These are phyloP conservation scores for Botrytis deweyae DNA, from an alignment of 2,329 filamentous ascomycete species.

Conservation along the genomic window DNA sequence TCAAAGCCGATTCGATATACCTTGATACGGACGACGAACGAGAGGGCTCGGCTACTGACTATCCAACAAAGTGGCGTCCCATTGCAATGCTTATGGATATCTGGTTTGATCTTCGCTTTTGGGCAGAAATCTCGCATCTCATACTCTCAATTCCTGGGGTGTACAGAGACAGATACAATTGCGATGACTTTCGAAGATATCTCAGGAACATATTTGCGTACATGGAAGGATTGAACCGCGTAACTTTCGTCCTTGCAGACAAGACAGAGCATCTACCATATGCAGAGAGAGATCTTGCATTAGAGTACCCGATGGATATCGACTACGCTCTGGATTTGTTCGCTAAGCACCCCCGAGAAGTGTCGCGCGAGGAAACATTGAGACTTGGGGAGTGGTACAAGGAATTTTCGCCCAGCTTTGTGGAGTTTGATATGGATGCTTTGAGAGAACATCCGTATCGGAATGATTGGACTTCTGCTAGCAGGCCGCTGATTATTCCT, in stretches of 20 bases:
- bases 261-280: not conserved
- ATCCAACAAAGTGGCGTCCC: not conserved
- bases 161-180: not conserved
- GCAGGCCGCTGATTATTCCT: not conserved
- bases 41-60: accelerated
- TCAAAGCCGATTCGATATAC: not conserved
- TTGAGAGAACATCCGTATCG: not conserved
- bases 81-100: not conserved
- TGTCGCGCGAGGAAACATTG: not conserved
- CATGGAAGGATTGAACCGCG: not conserved
- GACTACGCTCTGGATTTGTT: not conserved
- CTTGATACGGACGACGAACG: not conserved
- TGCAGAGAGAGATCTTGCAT: not conserved
- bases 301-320: not conserved
- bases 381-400: not conserved
- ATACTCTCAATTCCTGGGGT: not conserved
- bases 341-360: not conserved
- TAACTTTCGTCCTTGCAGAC: not conserved
- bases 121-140: not conserved
- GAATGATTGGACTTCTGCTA: not conserved
- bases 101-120: not conserved
- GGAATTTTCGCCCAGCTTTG: not conserved
- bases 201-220: not conserved
- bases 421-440: not conserved
- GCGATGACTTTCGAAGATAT: not conserved